phyloP scores from a whole-genome alignment of 2,329 filamentous ascomycete genomes.

The Balansia obtecta region DNA sequence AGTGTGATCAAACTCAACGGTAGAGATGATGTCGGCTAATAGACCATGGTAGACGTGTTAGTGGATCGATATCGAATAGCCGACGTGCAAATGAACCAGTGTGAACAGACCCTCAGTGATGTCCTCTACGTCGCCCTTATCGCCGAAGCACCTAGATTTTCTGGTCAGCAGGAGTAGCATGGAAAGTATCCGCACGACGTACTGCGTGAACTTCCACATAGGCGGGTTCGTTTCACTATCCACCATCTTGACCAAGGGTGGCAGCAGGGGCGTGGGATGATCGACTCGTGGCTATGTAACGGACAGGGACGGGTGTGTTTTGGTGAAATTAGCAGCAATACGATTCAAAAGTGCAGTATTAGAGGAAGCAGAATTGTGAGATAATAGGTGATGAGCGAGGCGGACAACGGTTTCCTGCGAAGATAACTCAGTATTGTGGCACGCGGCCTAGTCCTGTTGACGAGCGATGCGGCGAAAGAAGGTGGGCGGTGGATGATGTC shows the following conservation, averaged over 20 bases:
- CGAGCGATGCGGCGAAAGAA: conserved; percentile 10
- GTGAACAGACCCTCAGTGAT: conserved; percentile 74
- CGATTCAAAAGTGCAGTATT: background rate
- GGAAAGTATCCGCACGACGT: conserved; percentile 30
- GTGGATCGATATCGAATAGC: conserved; percentile 7
- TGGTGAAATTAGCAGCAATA: background rate
- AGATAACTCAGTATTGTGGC: conserved; percentile 6
- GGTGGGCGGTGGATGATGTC: conserved; percentile 15
- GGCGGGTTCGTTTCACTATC: conserved; percentile 88
- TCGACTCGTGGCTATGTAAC: conserved; percentile 6
- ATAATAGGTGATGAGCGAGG: conserved; percentile 2
- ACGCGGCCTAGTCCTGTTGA: conserved; percentile 9
- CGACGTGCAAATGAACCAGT: background rate
- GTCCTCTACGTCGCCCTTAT: conserved; percentile 98
- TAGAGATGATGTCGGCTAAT: conserved; percentile 80
- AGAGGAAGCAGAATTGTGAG: background rate
- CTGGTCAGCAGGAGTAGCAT: conserved; percentile 12
- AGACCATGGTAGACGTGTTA: conserved; percentile 12
- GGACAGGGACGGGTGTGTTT: background rate
- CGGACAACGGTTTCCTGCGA: conserved; percentile 3
- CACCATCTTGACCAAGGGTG: conserved; percentile 60
- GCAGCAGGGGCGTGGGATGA: conserved; percentile 17
- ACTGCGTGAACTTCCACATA: conserved; percentile 99
- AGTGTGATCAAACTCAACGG: conserved; percentile 82
- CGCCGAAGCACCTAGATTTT: conserved; percentile 77